These are phyloP conservation scores for Fusarium mangiferae DNA, from an alignment of 2,329 filamentous ascomycete species.

Conservation along the genomic window DNA sequence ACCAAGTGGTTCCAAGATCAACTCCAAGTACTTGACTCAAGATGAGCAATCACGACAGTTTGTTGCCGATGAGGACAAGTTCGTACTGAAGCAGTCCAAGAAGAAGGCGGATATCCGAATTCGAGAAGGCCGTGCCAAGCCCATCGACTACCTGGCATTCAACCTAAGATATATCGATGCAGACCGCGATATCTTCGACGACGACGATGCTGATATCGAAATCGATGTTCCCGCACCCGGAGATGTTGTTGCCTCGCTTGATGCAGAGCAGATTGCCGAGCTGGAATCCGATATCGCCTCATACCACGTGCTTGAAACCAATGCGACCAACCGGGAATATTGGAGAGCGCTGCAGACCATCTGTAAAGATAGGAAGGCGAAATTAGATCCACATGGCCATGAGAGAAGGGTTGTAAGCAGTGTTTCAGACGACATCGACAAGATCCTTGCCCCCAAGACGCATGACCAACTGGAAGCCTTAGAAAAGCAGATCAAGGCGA, in stretches of 20 bases:
- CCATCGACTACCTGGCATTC: conserved; percentile 94
- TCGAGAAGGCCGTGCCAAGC: conserved; percentile 87
- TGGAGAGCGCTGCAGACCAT: conserved; percentile 92
- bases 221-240: conserved; percentile 84
- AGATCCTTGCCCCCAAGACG: conserved; percentile 84
- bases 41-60: conserved; percentile 84
- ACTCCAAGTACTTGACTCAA: conserved; percentile 69
- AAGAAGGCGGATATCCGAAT: conserved; percentile 97
- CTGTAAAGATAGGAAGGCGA: conserved; percentile 78
- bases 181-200: conserved; percentile 86
- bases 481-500: conserved; percentile 86
- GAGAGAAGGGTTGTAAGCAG: conserved; percentile 83
- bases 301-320: conserved; percentile 85
- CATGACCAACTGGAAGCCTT: conserved; percentile 87
- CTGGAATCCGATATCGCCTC: conserved; percentile 83
- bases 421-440: conserved; percentile 88
- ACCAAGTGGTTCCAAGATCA: conserved; percentile 43
- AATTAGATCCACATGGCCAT: conserved; percentile 66
- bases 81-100: conserved; percentile 96
- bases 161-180: conserved; percentile 89
- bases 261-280: conserved; percentile 73
- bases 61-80: conserved; percentile 94
- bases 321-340: conserved; percentile 82
- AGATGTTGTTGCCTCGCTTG: conserved; percentile 79
- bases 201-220: conserved; percentile 77